Base-by-base conservation (phyloP, 1,139 yeast genomes). In the Suhomyces guaymorum region DNA sequence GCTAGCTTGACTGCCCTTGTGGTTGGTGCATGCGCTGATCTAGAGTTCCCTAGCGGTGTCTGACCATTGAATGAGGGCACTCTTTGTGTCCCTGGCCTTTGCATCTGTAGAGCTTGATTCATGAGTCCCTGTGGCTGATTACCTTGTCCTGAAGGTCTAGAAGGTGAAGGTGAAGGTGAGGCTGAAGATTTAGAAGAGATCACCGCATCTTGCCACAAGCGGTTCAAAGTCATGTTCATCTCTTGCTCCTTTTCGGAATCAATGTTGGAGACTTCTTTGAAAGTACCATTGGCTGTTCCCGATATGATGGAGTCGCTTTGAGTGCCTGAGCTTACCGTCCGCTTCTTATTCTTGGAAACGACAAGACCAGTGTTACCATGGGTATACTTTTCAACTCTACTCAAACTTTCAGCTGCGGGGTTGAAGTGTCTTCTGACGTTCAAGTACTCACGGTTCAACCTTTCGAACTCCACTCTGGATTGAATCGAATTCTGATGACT, bases 391-490 rank as follows among this genome's bases (percentile, higher is more conserved):
- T 58, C 61, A 15, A 67, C 51, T 44, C 92, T 61, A 28, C 70
- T 66, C 26, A 85, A 59, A 8, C 87, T 73, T 35, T 79, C 85
- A 1, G 76, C 75, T 4, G 84, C 62, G 0, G 96, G 95, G 42
- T 84, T 84, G 24, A 66, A 62, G 54, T 82, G 77, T 42, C 94
- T 68, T 47, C 89, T 63, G 0, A 83, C 82, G 46, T 79, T 83
- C 35, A 80, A 63, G 47, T 80, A 84, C 50, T 86, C 95, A 42
- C 89, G 66, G 15, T 88, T 78, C 28, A 84, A 71, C 41, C 88
- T 67, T 52, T 86, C 95, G 54, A 78, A 83, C 50, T 84, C 95
- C 9, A 87, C 75, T 44, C 89, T 70, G 12, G 80, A 74, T 43
- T 80, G 89, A 32, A 78, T 74, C 21, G 79, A 78, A 51, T 71